Conservation (phyloP, 352 stramenopile species). For the Pythium aquatile region DNA sequence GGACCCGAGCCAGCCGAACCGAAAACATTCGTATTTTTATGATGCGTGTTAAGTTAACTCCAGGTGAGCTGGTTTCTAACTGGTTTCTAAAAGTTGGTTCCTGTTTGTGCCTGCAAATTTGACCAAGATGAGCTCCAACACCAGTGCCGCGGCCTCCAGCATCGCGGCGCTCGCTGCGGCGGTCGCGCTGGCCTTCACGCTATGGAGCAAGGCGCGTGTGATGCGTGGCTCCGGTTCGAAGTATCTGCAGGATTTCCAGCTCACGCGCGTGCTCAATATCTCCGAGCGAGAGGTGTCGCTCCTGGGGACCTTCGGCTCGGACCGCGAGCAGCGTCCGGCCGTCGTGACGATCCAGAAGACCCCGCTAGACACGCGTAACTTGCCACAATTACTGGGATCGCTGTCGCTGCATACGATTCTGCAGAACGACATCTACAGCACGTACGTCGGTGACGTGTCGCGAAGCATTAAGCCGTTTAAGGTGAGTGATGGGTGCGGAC, state of each 20-base stretch:
- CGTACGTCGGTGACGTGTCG: conserved; percentile 65
- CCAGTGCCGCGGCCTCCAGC: conserved; percentile 28
- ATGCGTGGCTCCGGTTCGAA: conserved; percentile 32
- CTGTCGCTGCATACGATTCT: conserved; percentile 74
- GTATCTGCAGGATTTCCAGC: conserved; percentile 52
- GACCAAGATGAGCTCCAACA: conserved; percentile 16
- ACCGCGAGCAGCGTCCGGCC: conserved; percentile 54
- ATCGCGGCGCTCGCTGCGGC: conserved; percentile 20
- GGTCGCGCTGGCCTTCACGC: conserved; percentile 29
- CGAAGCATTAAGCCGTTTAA: conserved; percentile 74
- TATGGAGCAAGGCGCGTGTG: conserved; percentile 34
- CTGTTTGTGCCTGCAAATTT: background rate
- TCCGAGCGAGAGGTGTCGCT: conserved; percentile 65
- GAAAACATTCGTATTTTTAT: conserved; percentile 8
- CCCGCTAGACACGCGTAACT: conserved; percentile 46
- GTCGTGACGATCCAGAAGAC: conserved; percentile 73
- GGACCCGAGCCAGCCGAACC: background rate
- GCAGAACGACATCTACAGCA: conserved; percentile 84
- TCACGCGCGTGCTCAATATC: conserved; percentile 65
- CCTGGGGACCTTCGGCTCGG: conserved; percentile 65
- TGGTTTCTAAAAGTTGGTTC: too few species aligned
- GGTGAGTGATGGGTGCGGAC: conserved; percentile 26
- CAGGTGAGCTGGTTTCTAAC: conserved; percentile 1
- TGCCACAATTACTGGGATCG: conserved; percentile 40
- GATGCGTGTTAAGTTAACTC: conserved; percentile 2